Base-by-base conservation (phyloP, 768 basidiomycete species). In the Tulasnella sp. region DNA sequence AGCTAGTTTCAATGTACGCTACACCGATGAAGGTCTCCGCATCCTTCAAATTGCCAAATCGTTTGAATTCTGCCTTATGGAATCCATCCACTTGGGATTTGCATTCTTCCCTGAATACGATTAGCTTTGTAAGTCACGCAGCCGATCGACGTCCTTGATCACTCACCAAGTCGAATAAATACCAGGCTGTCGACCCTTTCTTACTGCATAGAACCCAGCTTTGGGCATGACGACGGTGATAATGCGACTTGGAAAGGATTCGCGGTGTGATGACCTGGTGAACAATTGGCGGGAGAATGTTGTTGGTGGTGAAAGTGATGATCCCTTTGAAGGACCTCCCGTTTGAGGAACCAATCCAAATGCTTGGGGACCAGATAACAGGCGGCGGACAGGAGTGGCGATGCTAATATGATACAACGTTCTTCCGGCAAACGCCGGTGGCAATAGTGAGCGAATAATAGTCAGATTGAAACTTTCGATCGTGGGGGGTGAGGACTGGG, bases 121-220 rank as follows among this genome's bases (percentile, higher is more conserved):
- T 16, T 23, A 40, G 69, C 35, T 70, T 46, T 57, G 44, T 44
- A 23, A 44, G 16, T 29, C 32, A 16, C 5, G n/a, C 26, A 67
- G 29, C 77, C 35, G 51, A 32, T 39, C 48, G n/a, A 26, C 16
- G 15, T 42, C 78, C n/a, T 23, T 18, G 15, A 55, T 18, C 39
- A 46, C 70, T 5, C 13, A 55, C 95, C 95, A 97, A 37, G 90
- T 88, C 2, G 79, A 78, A 82, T 91, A 96, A 5, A 96, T 85
- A 0, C 95, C 95, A 0, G 90, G 87, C 15, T 81, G 80, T 46
- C 85, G 84, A 13, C 95, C 95, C n/a, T 83, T 85, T 46, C 85
- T 86, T 10, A 97, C 94, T 35, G 93, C 92, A 82, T 94, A 95
- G 83, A 88, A 94, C 5, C 83, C 85, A n/a, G 80, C 84, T 82